Percentiles rank a stretch among this genome's conserved stretches.
Conservation (phyloP, 192 early-diverging fungal genomes). For the Entomortierella lignicola region DNA sequence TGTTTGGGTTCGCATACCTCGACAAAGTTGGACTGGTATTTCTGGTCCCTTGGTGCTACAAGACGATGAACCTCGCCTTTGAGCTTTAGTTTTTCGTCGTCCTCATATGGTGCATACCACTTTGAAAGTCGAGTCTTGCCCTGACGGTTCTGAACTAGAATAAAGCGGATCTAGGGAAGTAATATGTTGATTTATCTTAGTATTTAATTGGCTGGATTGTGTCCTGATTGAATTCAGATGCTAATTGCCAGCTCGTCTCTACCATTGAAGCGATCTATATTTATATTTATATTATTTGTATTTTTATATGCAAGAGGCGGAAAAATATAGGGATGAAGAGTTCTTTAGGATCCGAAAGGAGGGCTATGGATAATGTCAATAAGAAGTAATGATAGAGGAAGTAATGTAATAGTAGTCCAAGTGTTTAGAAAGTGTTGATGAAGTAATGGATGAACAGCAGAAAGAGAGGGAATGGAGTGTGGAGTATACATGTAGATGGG, state of each 20-base stretch:
- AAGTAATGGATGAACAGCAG: not conserved
- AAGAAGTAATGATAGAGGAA: too few relatives aligned
- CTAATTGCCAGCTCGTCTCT: too few relatives aligned
- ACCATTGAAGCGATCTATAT: conserved; percentile 5
- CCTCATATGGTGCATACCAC: conserved; percentile 96
- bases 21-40: conserved; percentile 97
- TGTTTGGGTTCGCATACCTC: too few relatives aligned
- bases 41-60: conserved; percentile 95
- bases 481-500: not conserved
- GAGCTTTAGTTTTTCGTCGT: conserved; percentile 93
- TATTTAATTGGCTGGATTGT: too few relatives aligned
- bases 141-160: conserved; percentile 98
- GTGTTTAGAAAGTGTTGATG: not conserved
- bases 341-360: too few relatives aligned
- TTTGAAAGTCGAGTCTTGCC: conserved; percentile 97
- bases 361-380: too few relatives aligned
- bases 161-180: conserved; percentile 83
- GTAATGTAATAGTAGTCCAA: too few relatives aligned
- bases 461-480: not conserved
- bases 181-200: not conserved
- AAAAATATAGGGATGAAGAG: not conserved
- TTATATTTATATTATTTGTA: not conserved
- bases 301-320: too few relatives aligned
- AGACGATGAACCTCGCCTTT: conserved; percentile 97
- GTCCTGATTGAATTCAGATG: not conserved